Conservation (phyloP, 345 rosid genomes). For the Gossypium longicalyx region DNA sequence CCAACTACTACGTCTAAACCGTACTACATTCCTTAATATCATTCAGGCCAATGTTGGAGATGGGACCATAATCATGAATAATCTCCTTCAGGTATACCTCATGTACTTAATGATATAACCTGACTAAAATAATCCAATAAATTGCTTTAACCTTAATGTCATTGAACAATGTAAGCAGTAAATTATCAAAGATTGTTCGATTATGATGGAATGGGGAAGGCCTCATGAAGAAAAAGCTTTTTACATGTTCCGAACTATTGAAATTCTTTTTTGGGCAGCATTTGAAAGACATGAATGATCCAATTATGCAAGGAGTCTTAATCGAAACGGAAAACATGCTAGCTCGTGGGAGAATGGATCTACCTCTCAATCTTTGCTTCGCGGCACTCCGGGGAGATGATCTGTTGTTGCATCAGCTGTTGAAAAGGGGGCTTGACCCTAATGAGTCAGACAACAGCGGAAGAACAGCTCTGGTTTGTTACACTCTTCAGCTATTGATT, state of each 20-base stretch:
- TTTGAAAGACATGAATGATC: conserved; percentile 67
- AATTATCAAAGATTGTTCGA: neutral
- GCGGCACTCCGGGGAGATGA: conserved; percentile 86
- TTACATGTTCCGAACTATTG: neutral
- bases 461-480: conserved; percentile 70
- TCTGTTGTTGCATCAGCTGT: conserved; percentile 59
- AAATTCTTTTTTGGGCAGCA: conserved; percentile 36
- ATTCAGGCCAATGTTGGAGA: conserved; percentile 93
- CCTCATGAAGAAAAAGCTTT: neutral
- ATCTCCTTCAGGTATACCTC: conserved; percentile 71
- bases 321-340: conserved; percentile 73
- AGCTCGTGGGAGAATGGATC: conserved; percentile 70
- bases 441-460: conserved; percentile 74
- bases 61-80: conserved; percentile 85
- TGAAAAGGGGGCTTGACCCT: conserved; percentile 79
- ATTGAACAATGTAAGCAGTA: neutral
- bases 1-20: conserved; percentile 84
- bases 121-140: neutral
- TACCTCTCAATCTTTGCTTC: conserved; percentile 65
- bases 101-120: neutral
- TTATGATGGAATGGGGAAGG: too few species aligned
- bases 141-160: neutral
- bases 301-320: conserved; percentile 61
- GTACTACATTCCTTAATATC: conserved; percentile 72
- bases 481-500: neutral